Base-by-base conservation (phyloP, 495 filamentous ascomycete genomes). In the Aspergillus avenaceus region DNA sequence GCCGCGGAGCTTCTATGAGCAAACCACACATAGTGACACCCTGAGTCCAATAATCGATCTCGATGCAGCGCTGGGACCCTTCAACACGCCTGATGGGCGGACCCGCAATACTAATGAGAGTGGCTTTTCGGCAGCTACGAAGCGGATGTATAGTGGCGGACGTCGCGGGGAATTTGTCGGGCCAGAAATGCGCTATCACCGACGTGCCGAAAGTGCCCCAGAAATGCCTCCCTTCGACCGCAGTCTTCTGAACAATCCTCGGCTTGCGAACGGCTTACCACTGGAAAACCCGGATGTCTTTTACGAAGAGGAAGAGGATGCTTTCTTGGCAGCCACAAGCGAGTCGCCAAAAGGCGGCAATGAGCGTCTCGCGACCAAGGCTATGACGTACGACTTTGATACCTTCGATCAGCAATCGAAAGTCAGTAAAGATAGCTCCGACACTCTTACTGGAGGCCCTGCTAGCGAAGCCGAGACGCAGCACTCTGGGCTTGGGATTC, bases 281-380 rank as follows among this genome's bases (percentile, higher is more conserved):
- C 84, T 90, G 78, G 86, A 85, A 16, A 75, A 78, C 59, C 75
- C 74, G 12, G 93, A 97, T 66, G 93, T 96, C 5, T 95, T 96
- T 53, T 90, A 96, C 62, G 93, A 96, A 66, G 93, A 98, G 45
- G 93, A 96, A 55, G 91, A 95, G 54, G 88, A 96, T 49, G 82
- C 82, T 5, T 77, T 74, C 44, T 37, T 74, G 42, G 73, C 73
- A 24, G 72, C 66, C 23, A 62, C 66, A 5, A 68, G 63, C 29
- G 63, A 70, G 5, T 66, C 63, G n/a, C 65, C 60, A 21, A 62
- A 50, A 32, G 45, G 54, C 12, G 62, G 56, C 40, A 50, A 49
- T 23, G 60, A 59, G 26, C 46, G 29, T 14, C 24, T 38, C 7
- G 38, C 42, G 8, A 14, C 31, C 28, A 26, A 43, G 22, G 31